Conservation (phyloP, 23 red algal species). For the Pyropia haitanensis region DNA sequence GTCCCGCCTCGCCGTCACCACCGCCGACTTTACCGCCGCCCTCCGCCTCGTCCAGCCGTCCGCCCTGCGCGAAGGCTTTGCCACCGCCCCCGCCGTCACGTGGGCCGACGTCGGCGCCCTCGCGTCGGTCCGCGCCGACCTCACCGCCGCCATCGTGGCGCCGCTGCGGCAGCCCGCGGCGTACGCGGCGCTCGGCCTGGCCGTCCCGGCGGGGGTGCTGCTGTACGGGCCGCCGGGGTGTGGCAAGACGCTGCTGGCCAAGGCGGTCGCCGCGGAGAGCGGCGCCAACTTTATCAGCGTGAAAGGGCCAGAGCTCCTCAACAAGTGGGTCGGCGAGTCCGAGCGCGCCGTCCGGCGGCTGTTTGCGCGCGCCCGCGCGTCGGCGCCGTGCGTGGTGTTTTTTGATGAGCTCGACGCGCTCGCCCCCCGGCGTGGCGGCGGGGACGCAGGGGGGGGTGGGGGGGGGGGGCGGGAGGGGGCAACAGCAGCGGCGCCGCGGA, state of each 20-base stretch:
- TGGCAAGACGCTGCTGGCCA: conserved; percentile 93
- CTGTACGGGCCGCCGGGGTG: conserved; percentile 97
- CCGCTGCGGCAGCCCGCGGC: conserved; percentile 54
- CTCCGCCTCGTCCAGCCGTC: conserved; percentile 57
- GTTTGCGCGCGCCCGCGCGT: conserved; percentile 73
- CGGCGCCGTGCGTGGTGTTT: conserved; percentile 92
- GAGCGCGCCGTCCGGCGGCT: conserved; percentile 85
- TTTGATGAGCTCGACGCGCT: conserved; percentile 99
- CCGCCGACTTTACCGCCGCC: conserved; percentile 53
- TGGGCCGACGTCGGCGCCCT: conserved; percentile 88
- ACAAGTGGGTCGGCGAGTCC: conserved; percentile 94
- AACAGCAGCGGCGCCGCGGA: conserved; percentile 39
- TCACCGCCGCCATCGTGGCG: conserved; percentile 70
- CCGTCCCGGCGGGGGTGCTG: conserved; percentile 75
- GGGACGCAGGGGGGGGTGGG: background rate
- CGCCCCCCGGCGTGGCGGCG: conserved; percentile 54
- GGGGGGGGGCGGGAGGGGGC: conserved; percentile 14
- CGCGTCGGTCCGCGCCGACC: conserved; percentile 52
- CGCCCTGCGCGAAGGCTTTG: conserved; percentile 79
- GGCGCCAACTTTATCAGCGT: conserved; percentile 94
- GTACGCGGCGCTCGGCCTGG: conserved; percentile 65
- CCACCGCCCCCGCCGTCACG: conserved; percentile 66
- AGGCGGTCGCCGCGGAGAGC: conserved; percentile 88
- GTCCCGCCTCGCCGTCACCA: conserved; percentile 25
- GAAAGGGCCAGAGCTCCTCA: conserved; percentile 91